phyloP scores from a whole-genome alignment of 2,329 filamentous ascomycete species.

The Fusarium zealandicum region DNA sequence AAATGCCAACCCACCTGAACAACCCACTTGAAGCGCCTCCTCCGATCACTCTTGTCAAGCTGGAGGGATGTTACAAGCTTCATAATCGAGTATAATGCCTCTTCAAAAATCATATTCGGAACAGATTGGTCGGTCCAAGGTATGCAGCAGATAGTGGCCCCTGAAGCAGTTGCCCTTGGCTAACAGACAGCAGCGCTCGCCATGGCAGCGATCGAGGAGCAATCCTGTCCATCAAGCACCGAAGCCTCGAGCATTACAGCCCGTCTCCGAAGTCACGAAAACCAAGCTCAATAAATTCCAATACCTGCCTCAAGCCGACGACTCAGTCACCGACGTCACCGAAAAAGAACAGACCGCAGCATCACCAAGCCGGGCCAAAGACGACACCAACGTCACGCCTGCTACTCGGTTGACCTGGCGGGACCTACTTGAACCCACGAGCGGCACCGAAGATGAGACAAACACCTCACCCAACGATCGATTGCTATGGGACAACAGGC shows the following conservation, averaged over 20 bases:
- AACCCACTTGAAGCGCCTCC: slow-evolving; percentile 22
- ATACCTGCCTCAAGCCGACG: slow-evolving; percentile 42
- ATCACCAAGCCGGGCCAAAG: slow-evolving; percentile 18
- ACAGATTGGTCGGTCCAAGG: slow-evolving; percentile 44
- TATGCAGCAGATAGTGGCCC: slow-evolving; percentile 27
- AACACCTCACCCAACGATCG: slow-evolving; percentile 66
- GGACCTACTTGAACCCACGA: slow-evolving; percentile 60
- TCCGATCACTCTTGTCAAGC: slow-evolving; percentile 20
- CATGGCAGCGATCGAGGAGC: slow-evolving; percentile 64
- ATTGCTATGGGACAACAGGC: slow-evolving; percentile 66
- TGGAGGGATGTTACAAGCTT: slow-evolving; percentile 25
- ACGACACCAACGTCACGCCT: slow-evolving; percentile 52
- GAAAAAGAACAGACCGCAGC: slow-evolving; percentile 19
- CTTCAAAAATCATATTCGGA: slow-evolving; percentile 54
- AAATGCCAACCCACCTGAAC: slow-evolving; percentile 12
- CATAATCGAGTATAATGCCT: slow-evolving; percentile 44
- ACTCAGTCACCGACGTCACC: slow-evolving; percentile 22
- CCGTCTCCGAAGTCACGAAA: slow-evolving; percentile 65
- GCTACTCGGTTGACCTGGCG: slow-evolving; percentile 63
- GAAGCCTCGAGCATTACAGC: slow-evolving; percentile 50
- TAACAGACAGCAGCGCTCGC: slow-evolving; percentile 47
- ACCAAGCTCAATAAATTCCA: slow-evolving; percentile 67
- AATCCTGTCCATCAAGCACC: slow-evolving; percentile 53
- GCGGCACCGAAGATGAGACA: slow-evolving; percentile 53
- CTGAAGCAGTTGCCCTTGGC: slow-evolving; percentile 5